phyloP scores from a whole-genome alignment of 1,284 basidiomycete species.

The Testicularia cyperi region DNA sequence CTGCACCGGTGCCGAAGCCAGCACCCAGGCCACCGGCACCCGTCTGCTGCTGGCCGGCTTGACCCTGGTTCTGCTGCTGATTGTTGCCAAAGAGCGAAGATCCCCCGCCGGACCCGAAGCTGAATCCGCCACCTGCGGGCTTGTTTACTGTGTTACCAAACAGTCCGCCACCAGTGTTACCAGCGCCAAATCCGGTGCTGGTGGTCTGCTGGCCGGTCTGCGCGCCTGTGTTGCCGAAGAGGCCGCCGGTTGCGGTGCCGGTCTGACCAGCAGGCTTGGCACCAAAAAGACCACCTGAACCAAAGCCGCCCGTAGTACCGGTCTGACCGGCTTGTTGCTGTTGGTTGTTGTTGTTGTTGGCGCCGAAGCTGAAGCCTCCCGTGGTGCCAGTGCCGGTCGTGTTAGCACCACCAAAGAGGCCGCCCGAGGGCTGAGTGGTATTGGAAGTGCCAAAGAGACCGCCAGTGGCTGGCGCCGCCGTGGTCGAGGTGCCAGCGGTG shows the following conservation, averaged over 20 bases:
- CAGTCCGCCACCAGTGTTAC: constrained; percentile 45
- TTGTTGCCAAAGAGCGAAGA: constrained; percentile 49
- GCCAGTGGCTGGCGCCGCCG: constrained; percentile 52
- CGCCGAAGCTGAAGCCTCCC: constrained; percentile 42
- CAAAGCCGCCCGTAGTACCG: constrained; percentile 34
- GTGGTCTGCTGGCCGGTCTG: constrained; percentile 50
- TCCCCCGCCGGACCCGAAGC: constrained; percentile 51
- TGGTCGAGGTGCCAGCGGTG: constrained; percentile 26
- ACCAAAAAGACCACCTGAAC: constrained; percentile 49
- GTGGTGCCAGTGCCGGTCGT: constrained; percentile 11
- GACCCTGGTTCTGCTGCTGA: constrained; percentile 29
- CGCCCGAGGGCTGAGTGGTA: constrained; percentile 38
- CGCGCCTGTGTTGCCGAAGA: constrained; percentile 53
- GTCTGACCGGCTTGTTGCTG: constrained; percentile 31
- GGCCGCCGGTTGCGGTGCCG: constrained; percentile 53
- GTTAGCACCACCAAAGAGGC: constrained; percentile 32
- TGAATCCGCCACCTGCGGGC: constrained; percentile 38
- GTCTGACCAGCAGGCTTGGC: constrained; percentile 49
- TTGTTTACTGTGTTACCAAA: constrained; percentile 57
- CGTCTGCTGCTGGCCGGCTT: constrained; percentile 19
- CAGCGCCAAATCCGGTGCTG: constrained; percentile 34
- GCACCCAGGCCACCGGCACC: constrained; percentile 23
- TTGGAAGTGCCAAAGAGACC: constrained; percentile 61
- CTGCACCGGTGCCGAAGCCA: constrained; percentile 29
- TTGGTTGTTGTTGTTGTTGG: constrained; percentile 27